phyloP scores from a whole-genome alignment of 495 filamentous ascomycete species.

The Lophiotrema nucula region DNA sequence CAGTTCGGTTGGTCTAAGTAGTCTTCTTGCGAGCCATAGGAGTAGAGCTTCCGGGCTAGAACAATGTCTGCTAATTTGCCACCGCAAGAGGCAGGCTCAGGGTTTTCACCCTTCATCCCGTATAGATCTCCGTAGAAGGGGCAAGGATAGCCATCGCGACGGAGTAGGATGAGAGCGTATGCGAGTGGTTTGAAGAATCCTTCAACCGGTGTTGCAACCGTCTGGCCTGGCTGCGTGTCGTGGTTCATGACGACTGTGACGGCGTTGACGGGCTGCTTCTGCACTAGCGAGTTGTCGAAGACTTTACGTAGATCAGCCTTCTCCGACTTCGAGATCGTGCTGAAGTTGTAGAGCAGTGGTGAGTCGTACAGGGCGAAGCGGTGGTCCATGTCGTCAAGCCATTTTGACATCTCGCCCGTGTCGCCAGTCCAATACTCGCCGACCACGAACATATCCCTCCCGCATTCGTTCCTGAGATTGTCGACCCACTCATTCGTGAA shows the following conservation, averaged over 20 bases:
- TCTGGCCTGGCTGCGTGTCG: conserved; percentile 46
- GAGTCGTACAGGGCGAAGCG: conserved; percentile 65
- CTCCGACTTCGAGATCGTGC: conserved; percentile 49
- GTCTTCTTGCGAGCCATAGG: conserved; percentile 65
- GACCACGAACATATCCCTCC: conserved; percentile 62
- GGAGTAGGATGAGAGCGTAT: conserved; percentile 61
- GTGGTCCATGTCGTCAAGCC: conserved; percentile 59
- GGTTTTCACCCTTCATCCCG: conserved; percentile 56
- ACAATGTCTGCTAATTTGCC: conserved; percentile 60
- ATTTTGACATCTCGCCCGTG: conserved; percentile 52
- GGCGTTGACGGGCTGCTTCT: conserved; percentile 58
- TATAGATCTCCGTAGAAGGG: conserved; percentile 76
- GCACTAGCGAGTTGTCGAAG: conserved; percentile 60
- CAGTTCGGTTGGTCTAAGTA: conserved; percentile 67
- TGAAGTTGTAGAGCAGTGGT: conserved; percentile 66
- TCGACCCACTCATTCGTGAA: conserved; percentile 63
- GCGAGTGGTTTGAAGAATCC: conserved; percentile 42
- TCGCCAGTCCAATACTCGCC: conserved; percentile 73
- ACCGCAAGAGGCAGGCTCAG: conserved; percentile 59
- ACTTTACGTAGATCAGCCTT: conserved; percentile 60
- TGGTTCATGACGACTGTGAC: conserved; percentile 51
- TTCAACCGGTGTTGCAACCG: conserved; percentile 40
- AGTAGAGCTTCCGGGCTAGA: conserved; percentile 65
- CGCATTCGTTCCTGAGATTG: conserved; percentile 50
- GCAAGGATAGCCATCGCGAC: conserved; percentile 64